A percentile compares a stretch with the other conserved stretches of the same genome.
These are phyloP conservation scores for Nematocida ironsii DNA, from an alignment of 371 early-diverging fungal species.

Conservation along the genomic window DNA sequence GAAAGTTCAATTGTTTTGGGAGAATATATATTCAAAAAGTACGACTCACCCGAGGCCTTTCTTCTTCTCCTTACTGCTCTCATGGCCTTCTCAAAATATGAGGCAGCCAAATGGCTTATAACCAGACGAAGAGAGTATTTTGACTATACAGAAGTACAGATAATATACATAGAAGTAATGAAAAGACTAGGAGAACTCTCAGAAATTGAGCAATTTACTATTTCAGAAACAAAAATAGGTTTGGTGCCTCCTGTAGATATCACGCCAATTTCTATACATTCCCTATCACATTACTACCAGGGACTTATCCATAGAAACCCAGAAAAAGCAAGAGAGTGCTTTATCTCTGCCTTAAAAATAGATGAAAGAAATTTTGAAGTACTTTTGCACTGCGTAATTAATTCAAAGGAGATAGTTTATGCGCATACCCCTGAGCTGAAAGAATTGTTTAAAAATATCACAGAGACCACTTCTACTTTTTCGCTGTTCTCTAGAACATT, in stretches of 20 bases:
- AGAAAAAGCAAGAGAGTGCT: background rate
- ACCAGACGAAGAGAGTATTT: constrained; percentile 25
- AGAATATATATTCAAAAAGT: constrained; percentile 26
- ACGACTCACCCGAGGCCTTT: constrained; percentile 20
- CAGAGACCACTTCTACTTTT: background rate
- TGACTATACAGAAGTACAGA: constrained; percentile 41
- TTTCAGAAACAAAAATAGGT: background rate
- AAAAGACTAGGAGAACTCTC: constrained; percentile 31
- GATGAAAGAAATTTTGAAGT: constrained; percentile 54
- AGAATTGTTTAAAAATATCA: background rate
- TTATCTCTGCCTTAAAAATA: constrained; percentile 9
- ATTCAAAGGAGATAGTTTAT: background rate
- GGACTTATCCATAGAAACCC: constrained; percentile 22
- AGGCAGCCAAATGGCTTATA: constrained; percentile 42
- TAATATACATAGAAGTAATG: constrained; percentile 38
- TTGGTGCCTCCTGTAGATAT: background rate
- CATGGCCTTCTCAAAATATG: background rate
- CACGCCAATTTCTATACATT: constrained; percentile 4
- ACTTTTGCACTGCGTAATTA: constrained; percentile 16
- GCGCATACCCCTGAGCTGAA: background rate
- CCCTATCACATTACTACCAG: constrained; percentile 35
- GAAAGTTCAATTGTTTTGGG: constrained; percentile 45
- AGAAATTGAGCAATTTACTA: constrained; percentile 14
- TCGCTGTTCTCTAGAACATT: constrained; percentile 30
- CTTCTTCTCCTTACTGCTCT: constrained; percentile 19